phyloP scores from a whole-genome alignment of 306 rosid species.

The Senna tora region DNA sequence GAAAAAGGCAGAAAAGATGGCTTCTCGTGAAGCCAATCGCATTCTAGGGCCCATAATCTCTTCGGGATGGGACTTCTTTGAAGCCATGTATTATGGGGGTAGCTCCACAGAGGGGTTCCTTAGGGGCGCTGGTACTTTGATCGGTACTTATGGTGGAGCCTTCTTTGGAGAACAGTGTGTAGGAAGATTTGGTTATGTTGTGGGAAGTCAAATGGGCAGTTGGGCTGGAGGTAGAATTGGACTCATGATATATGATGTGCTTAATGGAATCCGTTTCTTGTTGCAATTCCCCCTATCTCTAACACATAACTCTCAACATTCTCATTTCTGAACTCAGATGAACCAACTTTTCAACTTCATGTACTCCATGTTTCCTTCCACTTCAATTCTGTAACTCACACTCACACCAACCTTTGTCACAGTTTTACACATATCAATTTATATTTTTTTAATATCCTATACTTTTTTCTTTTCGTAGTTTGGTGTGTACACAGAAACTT shows the following conservation, averaged over 20 bases:
- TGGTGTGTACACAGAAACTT: too few species aligned
- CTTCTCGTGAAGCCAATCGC: slow-evolving; percentile 71
- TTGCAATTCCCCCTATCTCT: background rate
- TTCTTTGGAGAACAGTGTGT: slow-evolving; percentile 74
- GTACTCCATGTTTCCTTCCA: background rate
- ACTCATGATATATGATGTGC: slow-evolving; percentile 79
- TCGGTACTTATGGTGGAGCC: slow-evolving; percentile 80
- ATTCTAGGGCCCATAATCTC: slow-evolving; percentile 83
- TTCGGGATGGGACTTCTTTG: slow-evolving; percentile 92
- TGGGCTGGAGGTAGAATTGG: slow-evolving; percentile 93
- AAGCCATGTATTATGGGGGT: slow-evolving; percentile 86
- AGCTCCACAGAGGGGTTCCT: slow-evolving; percentile 67
- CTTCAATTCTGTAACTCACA: too few species aligned
- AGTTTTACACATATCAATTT: too few species aligned
- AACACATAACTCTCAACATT: background rate
- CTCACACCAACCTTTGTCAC: too few species aligned
- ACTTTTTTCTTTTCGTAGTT: too few species aligned
- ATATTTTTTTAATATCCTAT: too few species aligned
- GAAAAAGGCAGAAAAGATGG: slow-evolving; percentile 72
- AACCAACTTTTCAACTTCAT: slow-evolving; percentile 31
- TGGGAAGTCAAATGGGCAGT: slow-evolving; percentile 91
- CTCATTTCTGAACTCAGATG: slow-evolving; percentile 55
- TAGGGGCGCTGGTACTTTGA: slow-evolving; percentile 78
- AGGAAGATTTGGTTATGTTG: slow-evolving; percentile 84
- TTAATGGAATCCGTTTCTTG: slow-evolving; percentile 67